Base-by-base conservation (phyloP, 805 yeast genomes). In the Ogataea allantospora region DNA sequence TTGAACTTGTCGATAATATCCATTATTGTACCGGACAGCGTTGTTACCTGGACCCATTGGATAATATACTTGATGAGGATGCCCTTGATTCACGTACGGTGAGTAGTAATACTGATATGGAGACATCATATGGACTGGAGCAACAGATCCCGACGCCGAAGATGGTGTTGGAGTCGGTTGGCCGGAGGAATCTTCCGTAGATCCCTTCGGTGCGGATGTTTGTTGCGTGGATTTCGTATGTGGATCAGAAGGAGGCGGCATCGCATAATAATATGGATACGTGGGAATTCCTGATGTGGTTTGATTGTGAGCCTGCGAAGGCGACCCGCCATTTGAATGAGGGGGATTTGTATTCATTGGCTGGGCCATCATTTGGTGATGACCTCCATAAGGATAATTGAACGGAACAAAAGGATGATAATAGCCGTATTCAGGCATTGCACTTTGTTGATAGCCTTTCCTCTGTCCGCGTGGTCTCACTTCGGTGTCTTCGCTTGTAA, bases 401-500 rank as follows among this genome's bases (percentile, higher is more conserved):
- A 34, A 38, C 10, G 50, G 50, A 19, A 39, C 23, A 18, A 39
- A 46, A 2, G 50, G 44, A 14, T 38, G 43, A 26, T 35, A 46
- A 27, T 39, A 46, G 9, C 50, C 50, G 27, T 46, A 42, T 12
- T 42, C 46, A 2, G 39, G 44, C 23, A 33, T 28, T 16, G 31
- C 29, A 7, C 36, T 40, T 12, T 30, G 37, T 23, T 20, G 35
- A 12, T 23, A 30, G 9, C 39, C 29, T 16, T 36, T 27, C 20
- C 35, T 31, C 13, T 21, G 27, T 5, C 29, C 38, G 27, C 40
- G 46, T 14, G 33, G 22, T 20, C 44, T 20, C 9, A 23, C 19
- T n/a, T 22, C 45, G 21, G 18, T 16, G 8, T 31, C 46, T 11
- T 47, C 51, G n/a, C 47, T 55, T 1, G 46, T 54, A 4, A 44